A percentile compares a stretch with the other conserved stretches of the same genome.
phyloP scores from a whole-genome alignment of 164 flowering plant species.

The Aristolochia fimbriata region DNA sequence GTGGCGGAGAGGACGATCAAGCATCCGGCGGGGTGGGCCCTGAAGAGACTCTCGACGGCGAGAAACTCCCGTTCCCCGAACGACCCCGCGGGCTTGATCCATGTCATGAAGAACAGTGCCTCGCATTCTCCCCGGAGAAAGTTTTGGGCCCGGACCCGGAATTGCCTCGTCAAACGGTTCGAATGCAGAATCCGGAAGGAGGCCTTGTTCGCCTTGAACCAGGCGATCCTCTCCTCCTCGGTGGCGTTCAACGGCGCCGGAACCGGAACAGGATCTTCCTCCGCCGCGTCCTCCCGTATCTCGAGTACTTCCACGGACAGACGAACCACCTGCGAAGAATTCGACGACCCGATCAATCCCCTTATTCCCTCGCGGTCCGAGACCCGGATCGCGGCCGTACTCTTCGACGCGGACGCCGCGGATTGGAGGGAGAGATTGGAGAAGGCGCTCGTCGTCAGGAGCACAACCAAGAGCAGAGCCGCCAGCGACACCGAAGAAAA shows the following conservation, averaged over 20 bases:
- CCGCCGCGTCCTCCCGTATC: conserved; percentile 1
- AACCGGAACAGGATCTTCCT: conserved; percentile 4
- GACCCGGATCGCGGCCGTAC: background rate
- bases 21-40: conserved; percentile 59
- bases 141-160: conserved; percentile 14
- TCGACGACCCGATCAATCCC: no score
- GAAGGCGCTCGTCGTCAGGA: conserved; percentile 11
- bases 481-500: conserved; percentile 21
- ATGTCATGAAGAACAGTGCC: conserved; percentile 69
- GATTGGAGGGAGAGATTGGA: conserved; percentile 11
- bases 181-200: conserved; percentile 24
- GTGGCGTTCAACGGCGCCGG: conserved; percentile 16
- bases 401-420: conserved; percentile 1
- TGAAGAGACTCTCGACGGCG: conserved; percentile 57
- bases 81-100: conserved; percentile 50
- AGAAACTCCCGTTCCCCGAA: conserved; percentile 51
- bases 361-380: no score
- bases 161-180: conserved; percentile 10
- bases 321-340: conserved; percentile 2
- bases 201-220: conserved; percentile 21
- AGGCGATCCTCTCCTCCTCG: conserved; percentile 14
- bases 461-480: conserved; percentile 14
- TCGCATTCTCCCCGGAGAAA: conserved; percentile 32
- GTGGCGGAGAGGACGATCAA: conserved; percentile 51
- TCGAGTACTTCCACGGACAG: conserved; percentile 12